A percentile compares a stretch with the other conserved stretches of the same genome.
These are phyloP conservation scores for Pseudogymnoascus sp. DNA, from an alignment of 2,329 filamentous ascomycete species.

Conservation along the genomic window DNA sequence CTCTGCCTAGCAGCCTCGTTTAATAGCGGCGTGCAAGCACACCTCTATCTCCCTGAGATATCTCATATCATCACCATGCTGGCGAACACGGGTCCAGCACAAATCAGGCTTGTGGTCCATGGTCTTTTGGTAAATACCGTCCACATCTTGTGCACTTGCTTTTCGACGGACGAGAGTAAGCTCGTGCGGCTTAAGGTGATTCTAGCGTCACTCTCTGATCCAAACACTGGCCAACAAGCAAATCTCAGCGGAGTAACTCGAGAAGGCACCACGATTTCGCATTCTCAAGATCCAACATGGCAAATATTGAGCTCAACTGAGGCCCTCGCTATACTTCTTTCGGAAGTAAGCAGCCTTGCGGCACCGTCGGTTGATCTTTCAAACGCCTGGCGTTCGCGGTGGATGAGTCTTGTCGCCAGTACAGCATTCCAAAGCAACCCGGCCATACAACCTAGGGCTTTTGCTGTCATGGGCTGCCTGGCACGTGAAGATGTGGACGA, in stretches of 20 bases:
- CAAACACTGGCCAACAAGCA: slow-evolving; percentile 49
- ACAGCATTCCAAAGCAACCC: slow-evolving; percentile 67
- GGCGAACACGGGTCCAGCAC: slow-evolving; percentile 52
- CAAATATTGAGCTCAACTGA: slow-evolving; percentile 42
- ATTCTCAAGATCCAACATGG: slow-evolving; percentile 31
- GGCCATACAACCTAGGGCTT: slow-evolving; percentile 60
- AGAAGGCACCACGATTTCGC: slow-evolving; percentile 45
- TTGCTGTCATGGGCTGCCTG: slow-evolving; percentile 63
- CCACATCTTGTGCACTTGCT: slow-evolving; percentile 59
- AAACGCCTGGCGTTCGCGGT: slow-evolving; percentile 61
- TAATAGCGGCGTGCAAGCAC: slow-evolving; percentile 57
- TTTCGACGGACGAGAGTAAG: slow-evolving; percentile 50
- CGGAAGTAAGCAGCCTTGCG: slow-evolving; percentile 55
- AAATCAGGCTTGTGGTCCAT: slow-evolving; percentile 52
- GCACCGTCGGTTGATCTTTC: slow-evolving; percentile 56
- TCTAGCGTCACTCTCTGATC: slow-evolving; percentile 51
- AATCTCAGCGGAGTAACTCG: slow-evolving; percentile 31
- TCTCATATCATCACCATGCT: slow-evolving; percentile 66
- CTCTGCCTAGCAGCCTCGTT: slow-evolving; percentile 61
- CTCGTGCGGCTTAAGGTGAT: slow-evolving; percentile 37
- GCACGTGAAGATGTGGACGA: slow-evolving; percentile 65
- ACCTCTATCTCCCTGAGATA: slow-evolving; percentile 59
- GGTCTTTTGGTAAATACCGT: slow-evolving; percentile 58
- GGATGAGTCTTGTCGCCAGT: slow-evolving; percentile 66
- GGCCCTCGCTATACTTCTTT: slow-evolving; percentile 50